Base-by-base conservation (phyloP, 371 early-diverging fungal species). In the Mortierella sp. region DNA sequence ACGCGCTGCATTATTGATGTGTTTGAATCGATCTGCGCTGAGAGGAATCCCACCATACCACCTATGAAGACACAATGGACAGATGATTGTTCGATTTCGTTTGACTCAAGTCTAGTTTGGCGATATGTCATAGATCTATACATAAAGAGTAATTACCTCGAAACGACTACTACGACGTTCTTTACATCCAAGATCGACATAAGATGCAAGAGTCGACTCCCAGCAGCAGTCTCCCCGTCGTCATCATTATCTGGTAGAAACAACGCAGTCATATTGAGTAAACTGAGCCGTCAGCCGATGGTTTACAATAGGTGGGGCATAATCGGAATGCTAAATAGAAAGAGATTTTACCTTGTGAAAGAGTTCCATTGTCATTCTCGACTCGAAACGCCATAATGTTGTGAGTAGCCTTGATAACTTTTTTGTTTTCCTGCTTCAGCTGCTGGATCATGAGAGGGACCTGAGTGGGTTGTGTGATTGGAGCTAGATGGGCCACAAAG, bases 301-400 rank as follows among this genome's bases (percentile, higher is more conserved):
- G 20, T n/a, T 52, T 52, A 52, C 20, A 52, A 52, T n/a, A 43
- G n/a, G 9, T 20, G 52, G 0, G 10, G 5, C 52, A 5, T 24
- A 24, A 52, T 52, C n/a, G 1, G 52, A 52, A 52, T 5, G 16
- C 3, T 43, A 16, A 43, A 43, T 43, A 43, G 9, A 43, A 43
- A 43, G 11, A 3, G 5, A 16, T 3, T 16, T 55, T 76, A 81
- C 85, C 86, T 77, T 93, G 91, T 0, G 88, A 61, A 12, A 93
- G 79, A n/a, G 80, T 78, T 2, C 91, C 91, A 63, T 88, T 88
- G 18, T 84, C 83, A 39, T 85, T 68, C 2, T 83, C 87, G 55
- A 97, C 92, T 5, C 97, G 91, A 77, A 94, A 97, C 0, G 98
- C 98, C 75, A 91, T 77, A 22, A 97, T 96, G 77, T 96, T 96